These are phyloP conservation scores for Talaromyces liani DNA, from an alignment of 495 filamentous ascomycete genomes.

Conservation along the genomic window DNA sequence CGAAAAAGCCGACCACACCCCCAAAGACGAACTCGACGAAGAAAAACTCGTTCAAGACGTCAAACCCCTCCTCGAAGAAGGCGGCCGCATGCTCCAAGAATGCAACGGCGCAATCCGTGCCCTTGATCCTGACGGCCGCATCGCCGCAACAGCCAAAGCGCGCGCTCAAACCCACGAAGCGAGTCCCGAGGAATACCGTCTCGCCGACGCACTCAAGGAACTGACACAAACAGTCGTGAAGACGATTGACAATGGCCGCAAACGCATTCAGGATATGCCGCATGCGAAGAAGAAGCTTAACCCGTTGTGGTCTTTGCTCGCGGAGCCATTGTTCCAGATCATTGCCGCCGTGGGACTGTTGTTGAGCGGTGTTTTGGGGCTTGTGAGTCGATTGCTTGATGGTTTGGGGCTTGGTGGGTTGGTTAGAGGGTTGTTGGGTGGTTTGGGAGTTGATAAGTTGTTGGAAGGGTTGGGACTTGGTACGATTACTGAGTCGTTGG, in stretches of 20 bases:
- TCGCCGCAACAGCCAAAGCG: conserved; percentile 71
- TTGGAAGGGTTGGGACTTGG: conserved; percentile 65
- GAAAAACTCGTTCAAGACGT: conserved; percentile 73
- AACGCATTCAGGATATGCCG: conserved; percentile 75
- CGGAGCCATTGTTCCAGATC: conserved; percentile 81
- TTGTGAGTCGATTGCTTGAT: conserved; percentile 65
- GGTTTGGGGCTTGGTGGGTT: conserved; percentile 70
- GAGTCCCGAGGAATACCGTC: conserved; percentile 66
- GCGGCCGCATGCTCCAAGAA: conserved; percentile 65
- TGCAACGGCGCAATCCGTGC: conserved; percentile 77
- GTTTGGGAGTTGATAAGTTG: conserved; percentile 65
- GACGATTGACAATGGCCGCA: conserved; percentile 73
- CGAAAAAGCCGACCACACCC: conserved; percentile 65
- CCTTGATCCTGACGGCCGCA: conserved; percentile 74
- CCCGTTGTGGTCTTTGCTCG: conserved; percentile 70
- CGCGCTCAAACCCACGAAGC: conserved; percentile 64
- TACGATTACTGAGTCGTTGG: conserved; percentile 38
- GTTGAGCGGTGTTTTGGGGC: conserved; percentile 64
- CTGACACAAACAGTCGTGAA: conserved; percentile 48
- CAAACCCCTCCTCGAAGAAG: conserved; percentile 74
- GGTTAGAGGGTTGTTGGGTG: conserved; percentile 65
- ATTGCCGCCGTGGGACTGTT: conserved; percentile 75
- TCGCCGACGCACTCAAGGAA: conserved; percentile 71
- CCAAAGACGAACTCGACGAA: conserved; percentile 78
- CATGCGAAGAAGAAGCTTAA: conserved; percentile 82